These are phyloP conservation scores for Jaltomata sinuosa DNA, from an alignment of 257 asterid genomes.

Conservation along the genomic window DNA sequence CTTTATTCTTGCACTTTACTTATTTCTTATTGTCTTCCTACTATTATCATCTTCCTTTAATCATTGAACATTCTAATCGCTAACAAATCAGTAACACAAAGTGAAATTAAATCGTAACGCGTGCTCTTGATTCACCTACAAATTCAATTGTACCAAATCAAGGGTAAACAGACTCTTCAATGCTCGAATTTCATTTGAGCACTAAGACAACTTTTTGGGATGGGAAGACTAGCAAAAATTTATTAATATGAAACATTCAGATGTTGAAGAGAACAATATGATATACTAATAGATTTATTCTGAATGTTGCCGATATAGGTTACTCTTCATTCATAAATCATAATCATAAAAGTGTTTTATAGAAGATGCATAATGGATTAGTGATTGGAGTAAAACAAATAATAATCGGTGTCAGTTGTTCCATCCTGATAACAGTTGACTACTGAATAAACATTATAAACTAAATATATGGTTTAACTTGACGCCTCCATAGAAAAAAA, in stretches of 20 bases:
- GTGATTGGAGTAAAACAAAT: not conserved
- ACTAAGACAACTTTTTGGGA: not conserved
- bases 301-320: not conserved
- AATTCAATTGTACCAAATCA: too few relatives aligned
- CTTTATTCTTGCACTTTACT: too few relatives aligned
- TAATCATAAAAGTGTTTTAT: not conserved
- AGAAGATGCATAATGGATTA: not conserved
- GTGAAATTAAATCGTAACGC: too few relatives aligned
- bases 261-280: too few relatives aligned
- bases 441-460: not conserved
- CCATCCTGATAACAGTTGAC: not conserved
- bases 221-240: not conserved
- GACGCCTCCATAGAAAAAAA: not conserved
- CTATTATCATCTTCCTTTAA: too few relatives aligned
- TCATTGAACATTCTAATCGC: too few relatives aligned
- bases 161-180: not conserved
- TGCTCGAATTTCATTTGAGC: not conserved
- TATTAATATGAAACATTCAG: too few relatives aligned
- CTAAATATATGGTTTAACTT: not conserved
- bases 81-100: too few relatives aligned
- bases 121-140: too few relatives aligned
- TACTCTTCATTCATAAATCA: not conserved
- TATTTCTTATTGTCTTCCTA: too few relatives aligned
- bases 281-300: not conserved
- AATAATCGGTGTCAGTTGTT: not conserved